phyloP scores from a whole-genome alignment of 306 rosid species.

The Citrullus amarus region DNA sequence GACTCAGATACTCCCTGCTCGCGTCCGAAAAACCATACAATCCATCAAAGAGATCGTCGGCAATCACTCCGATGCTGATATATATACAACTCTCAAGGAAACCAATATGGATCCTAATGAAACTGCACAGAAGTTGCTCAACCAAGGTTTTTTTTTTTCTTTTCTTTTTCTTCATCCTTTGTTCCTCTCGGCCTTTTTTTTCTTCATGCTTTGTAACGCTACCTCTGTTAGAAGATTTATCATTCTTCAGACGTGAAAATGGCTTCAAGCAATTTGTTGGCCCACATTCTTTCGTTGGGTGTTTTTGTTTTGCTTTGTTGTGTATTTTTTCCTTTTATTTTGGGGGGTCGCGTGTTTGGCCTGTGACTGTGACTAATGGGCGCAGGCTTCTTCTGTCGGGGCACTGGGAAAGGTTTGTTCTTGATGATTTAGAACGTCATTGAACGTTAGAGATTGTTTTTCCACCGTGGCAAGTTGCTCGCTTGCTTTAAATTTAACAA shows the following conservation, averaged over 20 bases:
- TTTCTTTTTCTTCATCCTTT: too few species aligned
- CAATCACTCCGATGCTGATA: constrained; percentile 78
- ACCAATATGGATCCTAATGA: constrained; percentile 95
- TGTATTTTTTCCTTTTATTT: not conserved
- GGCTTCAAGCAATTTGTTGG: not conserved
- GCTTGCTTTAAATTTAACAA: not conserved
- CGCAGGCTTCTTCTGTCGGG: not conserved
- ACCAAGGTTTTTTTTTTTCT: constrained; percentile 45
- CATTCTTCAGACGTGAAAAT: not conserved
- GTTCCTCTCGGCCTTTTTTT: not conserved
- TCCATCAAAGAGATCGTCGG: constrained; percentile 86
- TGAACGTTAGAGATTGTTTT: not conserved
- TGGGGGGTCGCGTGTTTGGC: not conserved
- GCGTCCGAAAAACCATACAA: constrained; percentile 69
- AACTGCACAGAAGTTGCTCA: constrained; percentile 90
- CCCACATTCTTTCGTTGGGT: not conserved
- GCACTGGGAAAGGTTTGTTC: not conserved
- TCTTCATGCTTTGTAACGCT: not conserved
- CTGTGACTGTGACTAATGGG: not conserved
- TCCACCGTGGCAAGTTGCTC: not conserved
- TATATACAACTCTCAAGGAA: constrained; percentile 75
- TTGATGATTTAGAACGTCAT: not conserved
- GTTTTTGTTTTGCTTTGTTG: not conserved
- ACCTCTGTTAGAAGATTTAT: not conserved
- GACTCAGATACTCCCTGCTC: constrained; percentile 48